Base-by-base conservation (phyloP, 768 basidiomycete species). In the Mycena leptocephala region DNA sequence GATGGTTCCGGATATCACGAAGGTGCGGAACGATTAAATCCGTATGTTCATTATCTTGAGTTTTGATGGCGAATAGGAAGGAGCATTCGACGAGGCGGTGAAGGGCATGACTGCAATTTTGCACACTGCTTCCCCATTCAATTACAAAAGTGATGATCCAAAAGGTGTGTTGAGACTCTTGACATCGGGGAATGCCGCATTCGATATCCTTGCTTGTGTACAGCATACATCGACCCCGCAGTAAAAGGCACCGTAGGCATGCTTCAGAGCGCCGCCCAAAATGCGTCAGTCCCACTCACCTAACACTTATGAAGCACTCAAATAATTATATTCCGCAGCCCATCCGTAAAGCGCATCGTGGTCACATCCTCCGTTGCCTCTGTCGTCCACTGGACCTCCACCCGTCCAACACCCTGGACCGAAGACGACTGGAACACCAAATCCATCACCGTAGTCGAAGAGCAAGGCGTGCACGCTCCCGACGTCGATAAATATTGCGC, bases 81-180 rank as follows among this genome's bases (percentile, higher is more conserved):
- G 91, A 7, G 94, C 93, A 0, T 97, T 96, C 76, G 94, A 96
- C 81, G 92, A 95, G 63, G 95, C 93, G 0, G 93, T 96, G 73
- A 91, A 92, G 81, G 95, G 89, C 2, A 91, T 96, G 10, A 92
- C 94, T 72, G 95, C 89, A 0, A 90, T 97, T 59, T 88, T 86
- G 43, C 95, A 95, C 80, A 91, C 88, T 7, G 94, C 94, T 0
- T 94, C 94, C 1, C 94, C 94, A 0, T 89, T 92, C 80, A 85
- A 89, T 70, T 76, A 86, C 28, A 84, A 88, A 2, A 87, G 85
- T 1, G 84, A 86, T 26, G 87, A 92, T 48, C 89, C 89, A 7
- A 78, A 85, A 41, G 86, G 87, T 84, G 41, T 28, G 79, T 59
- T 58, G 48, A 10, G 24, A 22, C 22, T 51, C 48, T 51, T 51